phyloP scores from a whole-genome alignment of 805 yeast species.

The Debaryomyces hansenii region DNA sequence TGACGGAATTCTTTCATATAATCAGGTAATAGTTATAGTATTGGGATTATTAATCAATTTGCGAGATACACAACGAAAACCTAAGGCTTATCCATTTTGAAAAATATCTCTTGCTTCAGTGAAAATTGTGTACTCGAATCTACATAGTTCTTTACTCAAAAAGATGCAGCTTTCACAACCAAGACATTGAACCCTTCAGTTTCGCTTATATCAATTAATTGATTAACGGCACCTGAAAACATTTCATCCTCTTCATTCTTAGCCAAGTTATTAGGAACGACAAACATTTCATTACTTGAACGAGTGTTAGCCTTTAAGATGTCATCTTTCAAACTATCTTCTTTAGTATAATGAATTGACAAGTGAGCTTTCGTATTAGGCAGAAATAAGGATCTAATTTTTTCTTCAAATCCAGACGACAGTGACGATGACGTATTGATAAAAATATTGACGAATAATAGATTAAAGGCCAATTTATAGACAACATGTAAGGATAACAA shows the following conservation, averaged over 20 bases:
- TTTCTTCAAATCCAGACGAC: slow-evolving; percentile 14
- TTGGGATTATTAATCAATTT: too few species aligned
- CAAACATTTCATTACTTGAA: slow-evolving; percentile 20
- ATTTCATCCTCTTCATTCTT: slow-evolving; percentile 7
- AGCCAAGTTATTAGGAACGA: slow-evolving; percentile 21
- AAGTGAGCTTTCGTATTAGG: slow-evolving; percentile 12
- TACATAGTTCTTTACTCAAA: not conserved
- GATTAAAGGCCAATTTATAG: slow-evolving; percentile 17
- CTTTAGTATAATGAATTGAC: slow-evolving; percentile 15
- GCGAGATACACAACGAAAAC: too few species aligned
- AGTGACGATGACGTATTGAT: slow-evolving; percentile 14
- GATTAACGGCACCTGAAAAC: slow-evolving; percentile 21
- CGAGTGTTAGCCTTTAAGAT: slow-evolving; percentile 9
- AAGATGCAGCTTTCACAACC: slow-evolving; percentile 17
- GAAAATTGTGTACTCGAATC: too few species aligned
- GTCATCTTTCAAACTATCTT: slow-evolving; percentile 11
- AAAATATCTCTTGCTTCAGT: too few species aligned
- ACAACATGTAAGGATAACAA: slow-evolving; percentile 30
- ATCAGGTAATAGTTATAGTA: too few species aligned
- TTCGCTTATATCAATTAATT: slow-evolving; percentile 21
- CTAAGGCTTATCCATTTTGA: too few species aligned
- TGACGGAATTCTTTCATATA: too few species aligned
- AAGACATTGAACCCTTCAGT: slow-evolving; percentile 25
- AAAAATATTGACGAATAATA: slow-evolving; percentile 18
- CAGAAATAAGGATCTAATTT: slow-evolving; percentile 13